Base-by-base conservation (phyloP, 192 early-diverging fungal species). In the Allomyces arbusculus region DNA sequence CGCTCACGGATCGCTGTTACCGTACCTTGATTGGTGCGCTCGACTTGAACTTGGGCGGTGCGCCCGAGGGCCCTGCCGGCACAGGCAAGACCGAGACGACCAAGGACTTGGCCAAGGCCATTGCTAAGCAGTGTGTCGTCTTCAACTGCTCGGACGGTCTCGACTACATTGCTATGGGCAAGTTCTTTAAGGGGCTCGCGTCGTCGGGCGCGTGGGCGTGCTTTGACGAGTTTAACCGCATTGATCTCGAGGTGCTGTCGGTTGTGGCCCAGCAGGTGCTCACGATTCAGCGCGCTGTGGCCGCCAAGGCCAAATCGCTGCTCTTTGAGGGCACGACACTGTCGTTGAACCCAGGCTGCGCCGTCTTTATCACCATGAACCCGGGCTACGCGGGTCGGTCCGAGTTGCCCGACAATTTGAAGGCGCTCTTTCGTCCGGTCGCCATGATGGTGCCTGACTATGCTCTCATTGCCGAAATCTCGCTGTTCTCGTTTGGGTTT, bases 81-180 rank as follows among this genome's bases (percentile, higher is more conserved):
- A 99, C 97, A 0, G 97, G 97, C 65, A 99, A 99, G 76, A 99
- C 95, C 1, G 97, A 99, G 75, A 90, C 90, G 20, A 94, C 95
- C 67, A 99, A 99, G 74, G 92, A 95, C 0, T 76, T 99, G 69
- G 97, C 92, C 68, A 79, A 83, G 33, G 90, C 95, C 66, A 79
- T 99, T 23, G 97, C 95, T 9, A 82, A 94, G 24, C 94, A 95
- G 73, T 89, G 91, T 25, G 88, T 99, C 65, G 97, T 99, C 44
- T 98, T 99, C 73, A 98, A 95, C 79, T 99, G 97, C 77, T 95
- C 98, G 70, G 97, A 99, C 78, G 94, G 89, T 68, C 98, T 99
- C 80, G 97, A 99, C 76, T 99, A 97, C 81, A 92, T 96, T 72
- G 94, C 97, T 23, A 97, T 99, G 94, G 97, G 97, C 62, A 89